Evolutionary conservation across 1,139 yeast species (phyloP).

Genomic region (Taphrina communis): DNA sequence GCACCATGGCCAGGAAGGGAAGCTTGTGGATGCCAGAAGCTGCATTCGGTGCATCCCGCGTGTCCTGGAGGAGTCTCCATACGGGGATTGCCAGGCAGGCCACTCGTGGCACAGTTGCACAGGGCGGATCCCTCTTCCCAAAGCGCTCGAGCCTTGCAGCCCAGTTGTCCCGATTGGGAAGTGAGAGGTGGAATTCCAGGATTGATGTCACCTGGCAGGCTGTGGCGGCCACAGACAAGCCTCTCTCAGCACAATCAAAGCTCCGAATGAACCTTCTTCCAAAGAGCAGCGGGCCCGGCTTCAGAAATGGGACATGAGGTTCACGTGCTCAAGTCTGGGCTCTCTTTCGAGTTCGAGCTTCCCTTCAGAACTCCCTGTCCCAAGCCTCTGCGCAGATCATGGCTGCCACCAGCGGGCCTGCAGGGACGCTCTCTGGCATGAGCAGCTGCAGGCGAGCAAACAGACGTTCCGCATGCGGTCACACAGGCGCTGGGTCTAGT

Average conservation of each 20-base stretch:
- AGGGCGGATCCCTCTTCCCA: background rate
- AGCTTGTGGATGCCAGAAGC: background rate
- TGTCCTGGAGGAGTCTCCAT: constrained; percentile 5
- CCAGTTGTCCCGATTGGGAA: background rate
- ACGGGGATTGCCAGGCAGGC: background rate
- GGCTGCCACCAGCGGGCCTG: background rate
- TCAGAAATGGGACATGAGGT: too few species aligned
- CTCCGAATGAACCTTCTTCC: too few species aligned
- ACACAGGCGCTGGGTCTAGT: too few species aligned
- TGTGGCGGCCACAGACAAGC: too few species aligned
- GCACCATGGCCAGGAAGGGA: background rate
- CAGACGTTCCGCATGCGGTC: background rate
- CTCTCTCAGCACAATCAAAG: too few species aligned
- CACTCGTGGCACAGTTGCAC: background rate
- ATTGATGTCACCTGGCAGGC: too few species aligned
- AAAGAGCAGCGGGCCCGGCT: too few species aligned
- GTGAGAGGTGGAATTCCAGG: too few species aligned
- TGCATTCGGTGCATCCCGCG: background rate
- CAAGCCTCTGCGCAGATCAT: background rate
- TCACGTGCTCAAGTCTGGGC: too few species aligned
- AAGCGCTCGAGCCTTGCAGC: constrained; percentile 3
- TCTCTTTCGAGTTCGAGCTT: too few species aligned
- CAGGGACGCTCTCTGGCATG: too few species aligned
- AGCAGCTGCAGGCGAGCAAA: too few species aligned
- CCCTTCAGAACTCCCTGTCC: background rate